These are phyloP conservation scores for Hordeum pubiflorum DNA, from an alignment of 202 grass and related monocot genomes.

Conservation along the genomic window DNA sequence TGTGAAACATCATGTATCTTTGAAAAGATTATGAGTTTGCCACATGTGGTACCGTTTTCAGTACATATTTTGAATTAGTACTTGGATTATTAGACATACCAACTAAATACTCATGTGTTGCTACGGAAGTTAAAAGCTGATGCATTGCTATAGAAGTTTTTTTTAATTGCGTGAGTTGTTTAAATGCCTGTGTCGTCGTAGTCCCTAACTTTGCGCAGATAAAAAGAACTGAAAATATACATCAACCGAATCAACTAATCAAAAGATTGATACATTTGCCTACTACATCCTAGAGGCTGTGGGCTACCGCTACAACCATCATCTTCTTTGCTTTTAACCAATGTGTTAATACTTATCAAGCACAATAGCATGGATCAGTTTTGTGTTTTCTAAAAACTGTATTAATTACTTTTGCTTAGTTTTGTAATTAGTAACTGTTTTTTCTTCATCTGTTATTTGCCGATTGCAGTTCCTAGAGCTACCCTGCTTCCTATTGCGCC, in stretches of 20 bases:
- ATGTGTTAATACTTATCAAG: neutral
- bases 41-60: neutral
- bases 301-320: neutral
- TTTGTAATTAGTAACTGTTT: neutral
- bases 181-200: too few relatives aligned
- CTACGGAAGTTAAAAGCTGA: neutral
- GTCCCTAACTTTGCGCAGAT: too few relatives aligned
- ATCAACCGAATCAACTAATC: too few relatives aligned
- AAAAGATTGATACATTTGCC: too few relatives aligned
- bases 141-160: neutral
- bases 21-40: neutral
- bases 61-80: neutral
- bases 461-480: conserved; percentile 53
- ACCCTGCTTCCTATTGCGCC: conserved; percentile 52
- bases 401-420: conserved; percentile 18
- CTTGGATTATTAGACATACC: conserved; percentile 1
- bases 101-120: neutral
- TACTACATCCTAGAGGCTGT: neutral
- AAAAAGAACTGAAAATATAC: too few relatives aligned
- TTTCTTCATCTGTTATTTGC: neutral
- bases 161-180: neutral
- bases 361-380: neutral
- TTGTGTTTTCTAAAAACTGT: neutral
- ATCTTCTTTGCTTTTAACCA: neutral
- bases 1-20: neutral